Conservation (phyloP, 2,329 filamentous ascomycete species). For the Herpotrichia juniperi region DNA sequence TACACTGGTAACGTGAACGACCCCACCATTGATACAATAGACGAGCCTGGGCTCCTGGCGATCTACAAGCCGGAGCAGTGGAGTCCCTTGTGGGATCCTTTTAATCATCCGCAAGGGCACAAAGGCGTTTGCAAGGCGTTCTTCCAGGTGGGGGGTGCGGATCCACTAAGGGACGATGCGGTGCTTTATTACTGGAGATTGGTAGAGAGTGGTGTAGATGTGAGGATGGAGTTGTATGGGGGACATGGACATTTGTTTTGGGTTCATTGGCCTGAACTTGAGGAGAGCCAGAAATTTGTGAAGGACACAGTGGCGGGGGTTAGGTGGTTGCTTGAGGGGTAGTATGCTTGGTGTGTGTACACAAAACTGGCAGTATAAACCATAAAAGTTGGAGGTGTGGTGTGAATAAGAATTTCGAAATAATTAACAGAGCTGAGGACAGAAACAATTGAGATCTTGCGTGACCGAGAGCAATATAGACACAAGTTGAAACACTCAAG, state of each 20-base stretch:
- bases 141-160: constrained; percentile 56
- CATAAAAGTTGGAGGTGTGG: too few species aligned
- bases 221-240: constrained; percentile 50
- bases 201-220: constrained; percentile 45
- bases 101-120: constrained; percentile 43
- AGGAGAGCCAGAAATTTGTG: constrained; percentile 29
- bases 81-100: constrained; percentile 39
- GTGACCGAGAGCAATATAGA: too few species aligned
- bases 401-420: too few species aligned
- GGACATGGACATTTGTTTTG: constrained; percentile 53
- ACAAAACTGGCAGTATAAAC: too few species aligned
- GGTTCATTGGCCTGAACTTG: constrained; percentile 39
- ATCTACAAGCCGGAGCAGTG: constrained; percentile 34
- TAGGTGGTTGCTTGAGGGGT: constrained; percentile 33
- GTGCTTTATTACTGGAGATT: constrained; percentile 53
- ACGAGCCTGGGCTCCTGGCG: constrained; percentile 15
- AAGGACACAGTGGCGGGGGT: constrained; percentile 34
- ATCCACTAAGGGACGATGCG: constrained; percentile 57
- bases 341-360: too few species aligned
- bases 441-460: too few species aligned
- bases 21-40: constrained; percentile 27
- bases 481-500: too few species aligned
- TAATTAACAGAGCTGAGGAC: too few species aligned
- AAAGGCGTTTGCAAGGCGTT: constrained; percentile 51
- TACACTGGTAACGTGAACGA: constrained; percentile 32